A percentile compares a stretch with the other conserved stretches of the same genome.
Conservation (phyloP, 192 early-diverging fungal genomes). For the Backusella tarrabulga region DNA sequence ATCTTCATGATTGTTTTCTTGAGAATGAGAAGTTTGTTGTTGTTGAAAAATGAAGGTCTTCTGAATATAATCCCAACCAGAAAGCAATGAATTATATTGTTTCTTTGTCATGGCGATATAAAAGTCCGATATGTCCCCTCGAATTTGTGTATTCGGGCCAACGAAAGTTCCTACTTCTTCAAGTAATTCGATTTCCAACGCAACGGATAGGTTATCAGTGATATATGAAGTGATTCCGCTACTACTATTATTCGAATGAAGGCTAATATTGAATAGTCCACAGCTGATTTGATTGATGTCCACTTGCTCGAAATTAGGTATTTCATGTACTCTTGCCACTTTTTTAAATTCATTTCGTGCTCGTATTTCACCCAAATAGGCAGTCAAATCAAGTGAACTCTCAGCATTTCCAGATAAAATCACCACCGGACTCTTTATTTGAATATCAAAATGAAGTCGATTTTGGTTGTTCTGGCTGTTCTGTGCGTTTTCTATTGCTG, state of each 20-base stretch:
- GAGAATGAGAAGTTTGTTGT: not conserved
- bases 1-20: not conserved
- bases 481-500: conserved; percentile 58
- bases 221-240: conserved; percentile 44
- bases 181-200: conserved; percentile 46
- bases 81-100: conserved; percentile 15
- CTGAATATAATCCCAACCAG: conserved; percentile 4
- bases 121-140: conserved; percentile 16
- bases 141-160: conserved; percentile 10
- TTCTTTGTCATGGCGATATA: conserved; percentile 13
- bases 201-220: conserved; percentile 66
- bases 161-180: conserved; percentile 29
- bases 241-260: conserved; percentile 26
- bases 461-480: conserved; percentile 65
- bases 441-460: conserved; percentile 69
- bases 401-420: conserved; percentile 57
- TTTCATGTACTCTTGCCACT: not conserved
- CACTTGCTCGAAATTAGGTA: conserved; percentile 30
- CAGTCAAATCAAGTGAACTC: conserved; percentile 45
- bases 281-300: conserved; percentile 58
- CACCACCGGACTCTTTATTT: conserved; percentile 73
- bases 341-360: conserved; percentile 61
- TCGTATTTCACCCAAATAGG: conserved; percentile 73
- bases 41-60: conserved; percentile 6
- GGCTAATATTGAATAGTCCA: conserved; percentile 52